Percentiles rank a stretch among this genome's conserved stretches.
Evolutionary conservation across 805 yeast genomes (phyloP).

Genomic region (Candida montana): DNA sequence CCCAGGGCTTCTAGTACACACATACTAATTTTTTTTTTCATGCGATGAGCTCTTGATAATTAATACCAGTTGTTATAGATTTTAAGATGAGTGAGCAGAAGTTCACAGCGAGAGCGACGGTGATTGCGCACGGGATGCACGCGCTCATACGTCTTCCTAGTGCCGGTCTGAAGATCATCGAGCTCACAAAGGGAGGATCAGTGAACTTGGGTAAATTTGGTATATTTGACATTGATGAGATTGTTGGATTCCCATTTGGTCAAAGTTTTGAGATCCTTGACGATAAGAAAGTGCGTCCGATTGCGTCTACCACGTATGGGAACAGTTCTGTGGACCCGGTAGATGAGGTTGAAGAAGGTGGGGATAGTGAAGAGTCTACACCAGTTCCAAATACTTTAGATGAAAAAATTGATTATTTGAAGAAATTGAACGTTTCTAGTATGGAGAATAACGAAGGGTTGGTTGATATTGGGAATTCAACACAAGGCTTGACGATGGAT

Average conservation of each 20-base stretch:
- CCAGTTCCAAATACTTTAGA: constrained; percentile 21
- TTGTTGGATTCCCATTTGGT: constrained; percentile 81
- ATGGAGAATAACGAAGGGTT: constrained; percentile 63
- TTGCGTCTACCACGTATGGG: constrained; percentile 34
- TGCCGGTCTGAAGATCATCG: constrained; percentile 67
- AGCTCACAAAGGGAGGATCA: constrained; percentile 51
- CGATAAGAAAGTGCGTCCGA: constrained; percentile 45
- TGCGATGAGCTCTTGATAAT: constrained; percentile 7
- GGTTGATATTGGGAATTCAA: constrained; percentile 59
- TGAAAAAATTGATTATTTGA: constrained; percentile 23
- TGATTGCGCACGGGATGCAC: constrained; percentile 12
- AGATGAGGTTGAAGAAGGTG: constrained; percentile 27
- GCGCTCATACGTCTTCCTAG: constrained; percentile 78
- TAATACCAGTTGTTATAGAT: no score
- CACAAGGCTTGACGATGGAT: constrained; percentile 69
- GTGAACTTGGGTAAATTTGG: constrained; percentile 91
- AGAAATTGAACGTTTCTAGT: constrained; percentile 31
- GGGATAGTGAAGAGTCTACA: constrained; percentile 17
- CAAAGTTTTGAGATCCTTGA: constrained; percentile 81
- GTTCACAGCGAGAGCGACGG: not conserved
- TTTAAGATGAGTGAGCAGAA: no score
- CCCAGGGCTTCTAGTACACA: not conserved
- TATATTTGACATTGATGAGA: constrained; percentile 63
- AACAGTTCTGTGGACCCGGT: constrained; percentile 24
- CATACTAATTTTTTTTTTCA: constrained; percentile 3